A percentile compares a stretch with the other conserved stretches of the same genome.
phyloP scores from a whole-genome alignment of 1,139 yeast species.

The Nakaseomyces delphensis region DNA sequence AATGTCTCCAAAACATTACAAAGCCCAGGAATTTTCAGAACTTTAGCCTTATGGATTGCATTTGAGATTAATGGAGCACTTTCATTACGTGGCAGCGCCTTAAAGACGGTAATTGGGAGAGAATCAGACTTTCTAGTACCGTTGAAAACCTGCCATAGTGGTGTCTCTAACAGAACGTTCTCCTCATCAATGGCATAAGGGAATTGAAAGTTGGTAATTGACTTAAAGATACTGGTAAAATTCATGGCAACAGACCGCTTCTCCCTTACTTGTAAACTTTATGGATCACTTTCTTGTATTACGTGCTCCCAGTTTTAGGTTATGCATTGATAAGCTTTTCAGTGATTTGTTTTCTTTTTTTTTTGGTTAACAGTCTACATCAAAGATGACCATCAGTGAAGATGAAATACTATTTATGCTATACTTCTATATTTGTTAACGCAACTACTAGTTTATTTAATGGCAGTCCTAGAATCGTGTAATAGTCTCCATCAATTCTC shows the following conservation, averaged over 20 bases:
- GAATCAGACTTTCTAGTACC: slow-evolving; percentile 34
- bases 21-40: slow-evolving; percentile 72
- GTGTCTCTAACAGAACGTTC: slow-evolving; percentile 25
- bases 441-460: slow-evolving; percentile 43
- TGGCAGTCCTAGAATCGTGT: slow-evolving; percentile 88
- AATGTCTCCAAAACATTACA: slow-evolving; percentile 59
- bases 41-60: slow-evolving; percentile 54
- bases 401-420: too few relatives aligned
- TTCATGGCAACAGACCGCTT: too few relatives aligned
- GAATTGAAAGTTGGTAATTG: slow-evolving; percentile 28
- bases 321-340: background rate
- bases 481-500: slow-evolving; percentile 67
- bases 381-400: too few relatives aligned
- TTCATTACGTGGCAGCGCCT: slow-evolving; percentile 15
- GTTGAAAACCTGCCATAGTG: slow-evolving; percentile 37
- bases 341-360: background rate
- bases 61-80: slow-evolving; percentile 46
- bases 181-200: slow-evolving; percentile 24
- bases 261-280: too few relatives aligned
- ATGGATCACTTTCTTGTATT: too few relatives aligned
- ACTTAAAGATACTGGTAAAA: slow-evolving; percentile 26
- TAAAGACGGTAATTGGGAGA: slow-evolving; percentile 25
- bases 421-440: slow-evolving; percentile 5
- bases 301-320: too few relatives aligned
- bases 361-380: too few relatives aligned